phyloP scores from a whole-genome alignment of 2,329 filamentous ascomycete genomes.

The Tolypocladium amazonense region DNA sequence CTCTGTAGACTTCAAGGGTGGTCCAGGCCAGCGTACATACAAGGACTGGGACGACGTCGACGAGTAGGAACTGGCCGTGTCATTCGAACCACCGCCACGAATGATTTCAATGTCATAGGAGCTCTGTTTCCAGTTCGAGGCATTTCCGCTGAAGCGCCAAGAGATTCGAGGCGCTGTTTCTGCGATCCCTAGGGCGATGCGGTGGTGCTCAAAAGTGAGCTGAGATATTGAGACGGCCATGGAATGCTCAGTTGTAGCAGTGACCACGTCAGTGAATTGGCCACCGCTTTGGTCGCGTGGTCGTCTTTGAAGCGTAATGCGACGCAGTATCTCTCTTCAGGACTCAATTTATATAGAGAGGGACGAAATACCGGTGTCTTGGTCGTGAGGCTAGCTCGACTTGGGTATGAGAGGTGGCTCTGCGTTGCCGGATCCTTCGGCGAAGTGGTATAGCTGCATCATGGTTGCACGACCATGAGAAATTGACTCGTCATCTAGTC shows the following conservation, averaged over 20 bases:
- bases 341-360: background rate
- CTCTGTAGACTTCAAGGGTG: slow-evolving; percentile 18
- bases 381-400: background rate
- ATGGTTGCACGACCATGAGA: background rate
- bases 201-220: slow-evolving; percentile 31
- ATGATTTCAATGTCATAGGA: slow-evolving; percentile 32
- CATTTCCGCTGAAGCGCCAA: slow-evolving; percentile 30
- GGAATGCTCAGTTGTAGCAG: background rate
- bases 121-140: slow-evolving; percentile 29
- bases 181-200: slow-evolving; percentile 29
- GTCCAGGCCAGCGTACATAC: slow-evolving; percentile 18
- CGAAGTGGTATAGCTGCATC: background rate
- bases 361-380: background rate
- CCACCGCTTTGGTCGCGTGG: background rate
- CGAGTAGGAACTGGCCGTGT: slow-evolving; percentile 12
- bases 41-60: slow-evolving; percentile 26
- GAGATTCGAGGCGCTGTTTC: slow-evolving; percentile 33
- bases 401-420: no score
- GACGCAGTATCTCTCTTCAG: background rate
- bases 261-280: background rate
- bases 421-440: background rate
- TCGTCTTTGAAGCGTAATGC: background rate
- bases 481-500: background rate
- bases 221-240: slow-evolving; percentile 28
- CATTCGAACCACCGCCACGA: slow-evolving; percentile 4